Percentiles rank a stretch among this genome's conserved stretches.
These are phyloP conservation scores for Capronia epimyces DNA, from an alignment of 2,329 filamentous ascomycete genomes.

Conservation along the genomic window DNA sequence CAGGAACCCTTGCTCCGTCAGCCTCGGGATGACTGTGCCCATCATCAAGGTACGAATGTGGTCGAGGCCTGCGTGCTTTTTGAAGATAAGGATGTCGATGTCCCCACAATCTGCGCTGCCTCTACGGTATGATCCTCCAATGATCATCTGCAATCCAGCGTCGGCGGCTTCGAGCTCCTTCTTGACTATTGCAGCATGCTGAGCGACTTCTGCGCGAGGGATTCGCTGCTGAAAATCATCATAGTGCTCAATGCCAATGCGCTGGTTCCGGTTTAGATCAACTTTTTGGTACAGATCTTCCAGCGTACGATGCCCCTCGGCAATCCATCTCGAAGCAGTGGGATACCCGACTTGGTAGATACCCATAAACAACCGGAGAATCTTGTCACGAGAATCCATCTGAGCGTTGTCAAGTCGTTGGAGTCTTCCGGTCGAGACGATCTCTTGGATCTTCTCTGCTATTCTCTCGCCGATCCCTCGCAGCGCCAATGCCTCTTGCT, in stretches of 20 bases:
- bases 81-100: constrained; percentile 79
- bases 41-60: constrained; percentile 60
- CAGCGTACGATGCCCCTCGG: constrained; percentile 67
- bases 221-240: constrained; percentile 74
- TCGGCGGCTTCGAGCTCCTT: constrained; percentile 57
- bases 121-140: constrained; percentile 80
- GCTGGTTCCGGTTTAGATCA: constrained; percentile 63
- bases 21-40: constrained; percentile 54
- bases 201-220: constrained; percentile 67
- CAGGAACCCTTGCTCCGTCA: constrained; percentile 62
- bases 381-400: constrained; percentile 59
- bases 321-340: constrained; percentile 70
- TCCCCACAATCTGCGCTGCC: constrained; percentile 71
- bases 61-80: constrained; percentile 51
- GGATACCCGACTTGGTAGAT: constrained; percentile 72
- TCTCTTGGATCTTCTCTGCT: constrained; percentile 84
- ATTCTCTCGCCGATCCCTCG: constrained; percentile 66
- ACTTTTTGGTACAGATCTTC: constrained; percentile 62
- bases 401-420: constrained; percentile 66
- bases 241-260: constrained; percentile 71
- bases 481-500: constrained; percentile 62
- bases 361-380: constrained; percentile 64
- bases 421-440: constrained; percentile 67
- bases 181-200: constrained; percentile 61
- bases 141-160: constrained; percentile 59